Evolutionary conservation across 768 basidiomycete species (phyloP), one percentile per base, ranked within the genome.

Genomic region (Lanmaoa rubissima): DNA sequence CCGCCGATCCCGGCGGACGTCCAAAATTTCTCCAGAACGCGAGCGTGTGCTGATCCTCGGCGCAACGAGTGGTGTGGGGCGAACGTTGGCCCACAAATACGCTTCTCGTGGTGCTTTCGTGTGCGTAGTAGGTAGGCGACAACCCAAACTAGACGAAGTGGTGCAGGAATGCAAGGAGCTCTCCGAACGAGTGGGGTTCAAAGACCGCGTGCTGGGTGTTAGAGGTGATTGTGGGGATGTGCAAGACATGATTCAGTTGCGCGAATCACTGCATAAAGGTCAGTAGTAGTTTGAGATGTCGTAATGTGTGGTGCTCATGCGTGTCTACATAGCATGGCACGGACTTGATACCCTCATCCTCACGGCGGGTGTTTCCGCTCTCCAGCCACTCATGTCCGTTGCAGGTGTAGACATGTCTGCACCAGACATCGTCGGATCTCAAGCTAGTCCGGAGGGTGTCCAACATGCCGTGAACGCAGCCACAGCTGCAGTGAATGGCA

Each of bases 41-140:
- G 94, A 96, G 67, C 83, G 91, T 0, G 87, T 94, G 7, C 69
- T 97, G 2, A 76, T 97, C 47, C 70, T 97, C 8, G 94, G 94
- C 6, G 92, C 88, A 1, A 88, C 90, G 2, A 87, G 87, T 46
- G 94, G 94, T 0, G 84, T 96, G 26, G 94, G 94, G 1, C 78
- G 81, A 42, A 76, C 80, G 5, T 74, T 95, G 43, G 91, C 92
- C 1, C 74, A 78, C 13, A 74, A 79, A 59, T 95, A 95, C 62
- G 85, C 89, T 5, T 68, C 75, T 52, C 77, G 90, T n/a, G 92
- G 92, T 8, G 90, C 90, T 8, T 76, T 76, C 50, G 80, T 89
- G 8, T 93, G 88, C 65, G 64, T 94, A 16, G 85, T 92, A 8
- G 91, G 88, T 1, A 78, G 93, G 32, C 75, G 90, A 53, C 71